A percentile compares a stretch with the other conserved stretches of the same genome.
Conservation (phyloP, 1,284 basidiomycete genomes). For the Pyrrhoderma noxium region DNA sequence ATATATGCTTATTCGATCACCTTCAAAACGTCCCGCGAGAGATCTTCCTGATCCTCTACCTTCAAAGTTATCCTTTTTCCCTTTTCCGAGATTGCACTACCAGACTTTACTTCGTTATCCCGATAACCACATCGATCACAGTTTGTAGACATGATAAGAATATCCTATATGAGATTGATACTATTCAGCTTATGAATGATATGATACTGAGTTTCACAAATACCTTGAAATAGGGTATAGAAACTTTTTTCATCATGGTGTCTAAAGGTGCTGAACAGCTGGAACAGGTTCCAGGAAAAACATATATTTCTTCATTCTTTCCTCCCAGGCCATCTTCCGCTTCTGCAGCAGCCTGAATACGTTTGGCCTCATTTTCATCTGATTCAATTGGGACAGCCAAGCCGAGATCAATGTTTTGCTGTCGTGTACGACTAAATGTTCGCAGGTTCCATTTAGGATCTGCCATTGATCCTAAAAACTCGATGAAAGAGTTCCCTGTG, state of each 20-base stretch:
- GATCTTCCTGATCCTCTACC: conserved; percentile 89
- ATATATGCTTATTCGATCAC: conserved; percentile 31
- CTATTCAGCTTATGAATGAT: background rate
- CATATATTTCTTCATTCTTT: conserved; percentile 78
- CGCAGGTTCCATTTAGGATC: conserved; percentile 93
- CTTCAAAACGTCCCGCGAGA: conserved; percentile 93
- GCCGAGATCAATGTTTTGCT: conserved; percentile 84
- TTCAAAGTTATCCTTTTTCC: conserved; percentile 87
- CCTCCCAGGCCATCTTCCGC: conserved; percentile 29
- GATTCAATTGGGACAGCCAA: conserved; percentile 48
- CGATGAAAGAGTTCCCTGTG: conserved; percentile 90
- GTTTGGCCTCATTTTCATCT: conserved; percentile 19
- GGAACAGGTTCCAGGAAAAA: conserved; percentile 85
- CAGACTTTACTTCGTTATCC: conserved; percentile 97
- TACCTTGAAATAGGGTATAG: conserved; percentile 97
- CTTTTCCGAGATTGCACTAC: conserved; percentile 77
- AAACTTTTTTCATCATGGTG: conserved; percentile 94
- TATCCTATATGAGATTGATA: conserved; percentile 52
- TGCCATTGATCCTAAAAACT: conserved; percentile 72
- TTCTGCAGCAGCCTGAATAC: background rate
- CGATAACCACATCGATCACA: conserved; percentile 93
- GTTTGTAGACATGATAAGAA: conserved; percentile 98
- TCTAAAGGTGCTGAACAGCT: conserved; percentile 81
- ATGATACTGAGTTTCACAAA: conserved; percentile 19
- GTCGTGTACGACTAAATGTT: conserved; percentile 74